Evolutionary conservation across 106 monocot genomes (phyloP).

Genomic region (Dendrobium officinale): DNA sequence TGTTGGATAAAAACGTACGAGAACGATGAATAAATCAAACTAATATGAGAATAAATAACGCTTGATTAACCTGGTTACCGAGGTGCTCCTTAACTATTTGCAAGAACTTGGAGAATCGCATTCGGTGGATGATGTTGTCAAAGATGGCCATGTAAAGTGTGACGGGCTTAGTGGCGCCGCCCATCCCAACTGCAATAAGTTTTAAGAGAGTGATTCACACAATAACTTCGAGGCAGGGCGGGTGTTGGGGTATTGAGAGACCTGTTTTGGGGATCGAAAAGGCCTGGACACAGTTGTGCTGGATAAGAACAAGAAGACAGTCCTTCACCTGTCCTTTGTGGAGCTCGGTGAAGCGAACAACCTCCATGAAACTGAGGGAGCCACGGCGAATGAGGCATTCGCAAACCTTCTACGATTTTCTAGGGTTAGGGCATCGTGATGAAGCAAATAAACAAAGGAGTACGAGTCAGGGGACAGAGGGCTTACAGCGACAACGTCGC

Average conservation of each 20-base stretch:
- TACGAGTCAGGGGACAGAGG: neutral
- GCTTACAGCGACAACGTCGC: constrained; percentile 49
- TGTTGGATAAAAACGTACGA: neutral
- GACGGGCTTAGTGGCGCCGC: constrained; percentile 16
- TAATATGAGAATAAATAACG: neutral
- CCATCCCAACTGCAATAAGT: constrained; percentile 20
- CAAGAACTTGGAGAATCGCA: constrained; percentile 79
- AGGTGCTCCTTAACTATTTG: constrained; percentile 37
- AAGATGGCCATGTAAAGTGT: constrained; percentile 65
- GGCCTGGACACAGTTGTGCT: constrained; percentile 95
- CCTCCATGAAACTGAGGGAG: constrained; percentile 53
- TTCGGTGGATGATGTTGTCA: constrained; percentile 71
- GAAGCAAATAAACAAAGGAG: neutral
- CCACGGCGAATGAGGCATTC: constrained; percentile 59
- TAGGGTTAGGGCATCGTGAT: neutral
- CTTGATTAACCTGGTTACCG: constrained; percentile 27
- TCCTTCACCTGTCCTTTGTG: constrained; percentile 46
- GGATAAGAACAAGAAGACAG: constrained; percentile 78
- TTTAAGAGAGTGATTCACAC: neutral
- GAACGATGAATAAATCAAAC: neutral
- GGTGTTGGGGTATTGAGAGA: constrained; percentile 6
- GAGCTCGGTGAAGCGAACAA: constrained; percentile 42
- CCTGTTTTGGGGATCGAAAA: constrained; percentile 44
- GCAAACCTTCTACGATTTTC: constrained; percentile 54
- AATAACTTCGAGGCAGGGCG: neutral